Base-by-base conservation (phyloP, 805 yeast species). In the Blastobotrys parvus region DNA sequence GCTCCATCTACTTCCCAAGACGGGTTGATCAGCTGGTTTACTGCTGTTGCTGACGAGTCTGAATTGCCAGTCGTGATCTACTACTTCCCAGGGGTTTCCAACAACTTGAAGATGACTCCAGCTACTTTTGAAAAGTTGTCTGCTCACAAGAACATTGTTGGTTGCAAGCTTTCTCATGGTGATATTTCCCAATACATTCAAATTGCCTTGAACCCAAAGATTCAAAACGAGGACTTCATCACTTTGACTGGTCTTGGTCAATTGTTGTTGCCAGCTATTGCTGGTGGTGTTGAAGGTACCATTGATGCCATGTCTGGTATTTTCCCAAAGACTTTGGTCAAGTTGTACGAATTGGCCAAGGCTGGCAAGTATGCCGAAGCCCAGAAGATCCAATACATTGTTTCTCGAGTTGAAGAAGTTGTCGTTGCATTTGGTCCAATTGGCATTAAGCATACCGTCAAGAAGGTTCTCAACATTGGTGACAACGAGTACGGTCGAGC, bases 221-320 rank as follows among this genome's bases (percentile, higher is more conserved):
- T 71, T 43, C 50, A 54, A 38, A 52, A 57, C 23, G 65, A 64
- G 48, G 61, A 69, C 49, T 75, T 75, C 60, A 46, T 56, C 22
- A 57, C 67, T 29, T 66, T 71, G 50, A 68, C 77, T 6, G 80
- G 80, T 13, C 61, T 72, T 16, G 78, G 78, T 22, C 78, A 74
- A 53, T 58, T 72, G 33, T 57, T 75, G 29, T 55, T 72, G 27
- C 78, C 79, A 19, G 69, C 68, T 15, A 58, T 71, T 38, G 45
- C 67, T 1, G 66, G 71, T 18, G 77, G 77, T n/a, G 66, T 65
- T 41, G 60, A 62, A 40, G 79, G 78, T 27, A 65, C 77, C 13
- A 68, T 75, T 45, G 78, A 74, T 53, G 80, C 77, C 4, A 59
- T 74, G 25, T 62, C 72, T 33, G 77, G 75, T 29, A 74, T 74